These are phyloP conservation scores for Coccomyxa subellipsoidea DNA, from an alignment of 163 green algal genomes.

Conservation along the genomic window DNA sequence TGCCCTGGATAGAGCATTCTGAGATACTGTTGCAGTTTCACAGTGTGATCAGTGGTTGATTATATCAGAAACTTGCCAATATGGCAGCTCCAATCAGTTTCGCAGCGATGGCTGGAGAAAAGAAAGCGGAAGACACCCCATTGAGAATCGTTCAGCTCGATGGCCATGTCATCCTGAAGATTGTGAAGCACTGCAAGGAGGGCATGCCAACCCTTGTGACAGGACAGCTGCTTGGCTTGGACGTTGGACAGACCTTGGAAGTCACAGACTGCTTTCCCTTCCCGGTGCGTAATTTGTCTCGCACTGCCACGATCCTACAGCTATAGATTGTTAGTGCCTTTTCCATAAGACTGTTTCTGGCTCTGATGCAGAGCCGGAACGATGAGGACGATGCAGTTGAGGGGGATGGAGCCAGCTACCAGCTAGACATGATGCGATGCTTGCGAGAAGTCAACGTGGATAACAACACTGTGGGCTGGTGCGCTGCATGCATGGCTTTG, in stretches of 20 bases:
- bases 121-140: constrained; percentile 42
- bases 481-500: constrained; percentile 11
- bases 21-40: too few relatives aligned
- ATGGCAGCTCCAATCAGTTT: constrained; percentile 22
- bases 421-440: constrained; percentile 99
- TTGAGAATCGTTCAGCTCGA: constrained; percentile 84
- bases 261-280: constrained; percentile 99
- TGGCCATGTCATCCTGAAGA: constrained; percentile 89
- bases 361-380: constrained; percentile 19
- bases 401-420: constrained; percentile 82
- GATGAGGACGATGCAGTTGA: constrained; percentile 59
- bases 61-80: not conserved
- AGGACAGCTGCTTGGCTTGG: constrained; percentile 94
- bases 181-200: constrained; percentile 94
- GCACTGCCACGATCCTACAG: too few relatives aligned
- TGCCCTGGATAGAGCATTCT: too few relatives aligned
- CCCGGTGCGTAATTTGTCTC: constrained; percentile 63
- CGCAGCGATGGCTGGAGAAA: not conserved
- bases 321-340: too few relatives aligned
- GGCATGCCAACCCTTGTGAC: constrained; percentile 70
- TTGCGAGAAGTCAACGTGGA: constrained; percentile 97
- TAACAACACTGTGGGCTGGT: constrained; percentile 99
- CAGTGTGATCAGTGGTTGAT: too few relatives aligned
- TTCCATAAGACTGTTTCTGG: too few relatives aligned
- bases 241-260: constrained; percentile 93